Conservation (phyloP, 306 rosid species). For the Rubus parviflorus region DNA sequence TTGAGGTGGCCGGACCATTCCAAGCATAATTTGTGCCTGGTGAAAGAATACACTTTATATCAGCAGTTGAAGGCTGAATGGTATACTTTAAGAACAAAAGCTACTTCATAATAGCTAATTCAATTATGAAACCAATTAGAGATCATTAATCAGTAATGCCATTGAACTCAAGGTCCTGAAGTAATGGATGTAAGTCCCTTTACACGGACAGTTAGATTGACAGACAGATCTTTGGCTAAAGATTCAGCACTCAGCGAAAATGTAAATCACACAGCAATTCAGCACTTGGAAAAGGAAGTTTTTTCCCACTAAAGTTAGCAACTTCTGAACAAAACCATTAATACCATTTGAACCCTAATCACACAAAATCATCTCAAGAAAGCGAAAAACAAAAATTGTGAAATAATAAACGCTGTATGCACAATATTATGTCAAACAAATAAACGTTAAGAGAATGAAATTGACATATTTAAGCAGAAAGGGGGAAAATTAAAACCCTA, state of each 20-base stretch:
- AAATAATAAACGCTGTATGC: slow-evolving; percentile 3
- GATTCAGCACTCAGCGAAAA: no score
- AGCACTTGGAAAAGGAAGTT: not conserved
- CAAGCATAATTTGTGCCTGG: slow-evolving; percentile 98
- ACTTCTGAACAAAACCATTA: slow-evolving; percentile 2
- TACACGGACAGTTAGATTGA: no score
- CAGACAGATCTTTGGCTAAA: no score
- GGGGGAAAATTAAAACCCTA: slow-evolving; percentile 9
- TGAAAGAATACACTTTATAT: slow-evolving; percentile 23
- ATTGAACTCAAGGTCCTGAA: not conserved
- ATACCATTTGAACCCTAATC: slow-evolving; percentile 5
- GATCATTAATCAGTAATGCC: not conserved
- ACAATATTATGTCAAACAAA: not conserved
- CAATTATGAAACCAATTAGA: not conserved
- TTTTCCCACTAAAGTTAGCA: not conserved
- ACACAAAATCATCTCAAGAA: slow-evolving; percentile 9
- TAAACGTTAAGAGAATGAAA: not conserved
- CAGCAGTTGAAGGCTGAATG: slow-evolving; percentile 1
- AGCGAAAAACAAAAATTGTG: not conserved
- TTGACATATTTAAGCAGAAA: not conserved
- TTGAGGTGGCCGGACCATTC: slow-evolving; percentile 94
- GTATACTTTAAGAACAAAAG: not conserved
- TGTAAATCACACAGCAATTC: no score
- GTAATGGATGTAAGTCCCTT: no score
- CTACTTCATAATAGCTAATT: not conserved